These are phyloP conservation scores for Amylocystis lapponica DNA, from an alignment of 768 basidiomycete species.

Conservation along the genomic window DNA sequence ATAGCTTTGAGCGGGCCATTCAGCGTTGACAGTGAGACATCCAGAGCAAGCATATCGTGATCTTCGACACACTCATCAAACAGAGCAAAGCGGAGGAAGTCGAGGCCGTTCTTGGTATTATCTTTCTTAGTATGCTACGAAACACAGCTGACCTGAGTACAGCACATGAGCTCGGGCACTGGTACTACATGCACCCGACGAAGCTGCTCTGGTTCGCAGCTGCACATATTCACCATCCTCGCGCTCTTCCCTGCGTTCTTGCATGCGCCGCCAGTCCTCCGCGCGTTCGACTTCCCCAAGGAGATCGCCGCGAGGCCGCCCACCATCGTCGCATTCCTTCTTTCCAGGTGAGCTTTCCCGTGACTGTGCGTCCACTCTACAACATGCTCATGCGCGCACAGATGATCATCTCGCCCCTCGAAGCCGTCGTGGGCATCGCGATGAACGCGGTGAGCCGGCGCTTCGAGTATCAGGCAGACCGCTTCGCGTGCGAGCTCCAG, in stretches of 20 bases:
- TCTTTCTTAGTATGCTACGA: neutral
- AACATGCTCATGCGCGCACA: slow-evolving; percentile 15
- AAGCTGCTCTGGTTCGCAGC: slow-evolving; percentile 84
- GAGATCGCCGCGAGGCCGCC: slow-evolving; percentile 60
- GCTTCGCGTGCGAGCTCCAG: slow-evolving; percentile 73
- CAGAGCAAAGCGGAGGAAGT: slow-evolving; percentile 88
- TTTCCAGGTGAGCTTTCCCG: slow-evolving; percentile 59
- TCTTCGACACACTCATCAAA: slow-evolving; percentile 95
- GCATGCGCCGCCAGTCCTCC: slow-evolving; percentile 69
- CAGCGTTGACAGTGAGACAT: neutral
- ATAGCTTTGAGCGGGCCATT: neutral
- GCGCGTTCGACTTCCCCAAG: slow-evolving; percentile 75
- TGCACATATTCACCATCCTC: slow-evolving; percentile 84
- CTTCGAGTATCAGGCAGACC: slow-evolving; percentile 93
- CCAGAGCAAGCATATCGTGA: slow-evolving; percentile 90
- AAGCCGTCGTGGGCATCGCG: slow-evolving; percentile 62
- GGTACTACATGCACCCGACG: slow-evolving; percentile 88
- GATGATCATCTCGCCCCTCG: slow-evolving; percentile 80
- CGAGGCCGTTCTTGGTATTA: slow-evolving; percentile 81
- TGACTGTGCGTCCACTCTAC: neutral
- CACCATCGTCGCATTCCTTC: slow-evolving; percentile 78
- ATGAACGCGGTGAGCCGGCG: slow-evolving; percentile 81
- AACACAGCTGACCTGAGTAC: neutral
- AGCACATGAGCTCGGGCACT: slow-evolving; percentile 97
- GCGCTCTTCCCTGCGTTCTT: slow-evolving; percentile 89